Conservation (phyloP, 768 basidiomycete genomes). For the Podaxis sp. region DNA sequence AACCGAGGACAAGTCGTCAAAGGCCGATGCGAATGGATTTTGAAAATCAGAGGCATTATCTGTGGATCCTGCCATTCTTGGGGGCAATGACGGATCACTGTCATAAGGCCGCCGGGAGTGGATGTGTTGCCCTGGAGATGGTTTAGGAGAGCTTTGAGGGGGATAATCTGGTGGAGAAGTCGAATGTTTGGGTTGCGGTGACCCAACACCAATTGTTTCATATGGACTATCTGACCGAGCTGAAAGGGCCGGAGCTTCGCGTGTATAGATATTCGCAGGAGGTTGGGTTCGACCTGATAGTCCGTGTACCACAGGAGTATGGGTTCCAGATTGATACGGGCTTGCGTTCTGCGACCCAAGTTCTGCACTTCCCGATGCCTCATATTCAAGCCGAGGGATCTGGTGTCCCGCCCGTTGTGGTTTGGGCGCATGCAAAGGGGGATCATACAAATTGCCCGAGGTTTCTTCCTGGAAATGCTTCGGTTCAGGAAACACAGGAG, state of each 20-base stretch:
- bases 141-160: background rate
- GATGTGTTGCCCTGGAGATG: background rate
- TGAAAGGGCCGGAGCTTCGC: too few relatives aligned
- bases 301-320: too few relatives aligned
- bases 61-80: background rate
- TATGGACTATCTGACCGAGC: background rate
- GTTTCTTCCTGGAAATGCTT: slow-evolving; percentile 4
- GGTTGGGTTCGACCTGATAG: background rate
- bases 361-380: background rate
- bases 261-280: background rate
- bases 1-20: background rate
- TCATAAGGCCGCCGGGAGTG: background rate
- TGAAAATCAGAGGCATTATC: background rate
- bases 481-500: background rate
- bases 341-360: background rate
- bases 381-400: background rate
- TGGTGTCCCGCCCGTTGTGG: background rate
- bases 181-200: background rate
- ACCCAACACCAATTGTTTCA: background rate
- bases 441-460: background rate
- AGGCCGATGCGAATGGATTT: too few relatives aligned
- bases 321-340: background rate
- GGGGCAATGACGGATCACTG: background rate
- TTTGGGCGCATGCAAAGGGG: slow-evolving; percentile 7
- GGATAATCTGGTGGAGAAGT: background rate